Evolutionary conservation across 768 basidiomycete genomes (phyloP).

Genomic region (Lactarius quietus): DNA sequence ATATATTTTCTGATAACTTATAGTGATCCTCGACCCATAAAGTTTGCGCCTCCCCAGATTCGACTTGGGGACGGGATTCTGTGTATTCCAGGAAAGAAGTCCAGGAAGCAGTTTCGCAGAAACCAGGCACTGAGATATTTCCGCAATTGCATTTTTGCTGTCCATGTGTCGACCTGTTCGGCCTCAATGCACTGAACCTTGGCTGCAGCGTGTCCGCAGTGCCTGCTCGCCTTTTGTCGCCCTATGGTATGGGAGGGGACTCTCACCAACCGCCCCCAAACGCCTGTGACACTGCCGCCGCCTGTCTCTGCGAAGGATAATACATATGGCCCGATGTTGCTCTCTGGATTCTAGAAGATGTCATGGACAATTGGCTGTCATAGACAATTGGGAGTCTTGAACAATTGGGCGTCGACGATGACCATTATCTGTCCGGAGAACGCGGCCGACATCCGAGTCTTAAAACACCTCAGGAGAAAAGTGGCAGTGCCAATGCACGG

Average conservation of each 20-base stretch:
- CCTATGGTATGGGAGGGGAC: background rate
- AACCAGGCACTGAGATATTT: constrained; percentile 2
- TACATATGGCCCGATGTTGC: background rate
- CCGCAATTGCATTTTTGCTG: background rate
- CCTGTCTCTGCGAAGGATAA: background rate
- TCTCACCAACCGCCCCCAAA: background rate
- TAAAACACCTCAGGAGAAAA: background rate
- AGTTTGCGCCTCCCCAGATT: background rate
- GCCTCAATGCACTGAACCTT: background rate
- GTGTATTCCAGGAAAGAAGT: background rate
- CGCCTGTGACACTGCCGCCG: background rate
- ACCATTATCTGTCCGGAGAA: background rate
- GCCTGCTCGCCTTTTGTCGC: background rate
- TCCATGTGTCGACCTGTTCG: background rate
- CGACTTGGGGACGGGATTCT: background rate
- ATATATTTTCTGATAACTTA: background rate
- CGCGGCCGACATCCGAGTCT: background rate
- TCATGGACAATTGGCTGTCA: background rate
- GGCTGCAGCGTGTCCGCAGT: constrained; percentile 8
- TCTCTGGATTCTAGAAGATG: background rate
- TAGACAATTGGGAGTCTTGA: too few relatives aligned
- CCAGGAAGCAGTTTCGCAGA: background rate
- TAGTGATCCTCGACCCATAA: background rate
- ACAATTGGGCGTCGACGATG: too few relatives aligned
- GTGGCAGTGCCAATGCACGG: background rate